Percentiles rank a stretch among this genome's conserved stretches.
These are phyloP conservation scores for Tylopilus sp. DNA, from an alignment of 1,284 basidiomycete genomes.

Conservation along the genomic window DNA sequence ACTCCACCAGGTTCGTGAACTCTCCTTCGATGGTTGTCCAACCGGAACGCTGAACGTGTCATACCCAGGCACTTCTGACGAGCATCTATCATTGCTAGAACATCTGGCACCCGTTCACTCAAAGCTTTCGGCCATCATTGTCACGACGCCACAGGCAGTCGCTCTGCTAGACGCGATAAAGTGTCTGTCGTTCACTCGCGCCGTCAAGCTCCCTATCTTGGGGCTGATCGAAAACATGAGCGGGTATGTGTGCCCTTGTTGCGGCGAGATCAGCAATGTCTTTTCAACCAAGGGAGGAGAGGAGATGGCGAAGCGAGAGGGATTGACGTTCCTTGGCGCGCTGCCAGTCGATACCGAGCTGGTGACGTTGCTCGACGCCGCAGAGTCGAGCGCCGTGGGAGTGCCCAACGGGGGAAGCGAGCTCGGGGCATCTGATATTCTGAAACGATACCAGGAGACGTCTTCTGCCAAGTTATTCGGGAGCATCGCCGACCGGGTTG, in stretches of 20 bases:
- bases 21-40: neutral
- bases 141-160: slow-evolving; percentile 97
- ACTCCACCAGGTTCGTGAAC: slow-evolving; percentile 84
- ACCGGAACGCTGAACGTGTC: slow-evolving; percentile 8
- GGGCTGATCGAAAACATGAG: slow-evolving; percentile 99
- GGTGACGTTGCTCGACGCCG: slow-evolving; percentile 83
- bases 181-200: slow-evolving; percentile 90
- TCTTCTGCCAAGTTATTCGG: slow-evolving; percentile 60
- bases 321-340: slow-evolving; percentile 78
- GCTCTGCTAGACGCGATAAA: slow-evolving; percentile 95
- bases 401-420: slow-evolving; percentile 16
- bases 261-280: slow-evolving; percentile 89
- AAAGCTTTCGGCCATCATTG: slow-evolving; percentile 81
- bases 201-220: slow-evolving; percentile 83
- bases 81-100: slow-evolving; percentile 94
- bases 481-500: slow-evolving; percentile 46
- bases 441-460: slow-evolving; percentile 57
- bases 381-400: slow-evolving; percentile 29
- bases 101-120: slow-evolving; percentile 85
- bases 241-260: slow-evolving; percentile 96
- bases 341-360: slow-evolving; percentile 94
- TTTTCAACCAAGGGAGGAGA: slow-evolving; percentile 95
- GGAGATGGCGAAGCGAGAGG: slow-evolving; percentile 77
- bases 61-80: slow-evolving; percentile 87
- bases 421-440: slow-evolving; percentile 42